phyloP scores from a whole-genome alignment of 495 filamentous ascomycete genomes.

The Podospora anserina region DNA sequence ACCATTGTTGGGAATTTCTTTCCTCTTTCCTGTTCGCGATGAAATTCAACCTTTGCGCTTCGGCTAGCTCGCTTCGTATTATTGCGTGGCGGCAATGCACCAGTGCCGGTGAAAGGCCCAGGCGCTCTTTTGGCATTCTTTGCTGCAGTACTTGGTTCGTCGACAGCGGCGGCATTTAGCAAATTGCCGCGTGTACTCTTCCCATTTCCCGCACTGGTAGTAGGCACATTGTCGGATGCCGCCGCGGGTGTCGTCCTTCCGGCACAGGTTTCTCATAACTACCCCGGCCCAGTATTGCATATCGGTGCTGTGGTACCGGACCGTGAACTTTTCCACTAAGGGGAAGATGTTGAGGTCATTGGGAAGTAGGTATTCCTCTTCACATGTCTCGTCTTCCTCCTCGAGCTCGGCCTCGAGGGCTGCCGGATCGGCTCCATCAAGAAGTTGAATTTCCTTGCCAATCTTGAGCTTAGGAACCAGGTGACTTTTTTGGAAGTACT shows the following conservation, averaged over 20 bases:
- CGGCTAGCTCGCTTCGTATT: constrained; percentile 14
- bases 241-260: constrained; percentile 90
- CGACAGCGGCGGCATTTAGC: constrained; percentile 96
- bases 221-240: constrained; percentile 96
- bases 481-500: constrained; percentile 93
- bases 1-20: constrained; percentile 18
- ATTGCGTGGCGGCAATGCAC: constrained; percentile 75
- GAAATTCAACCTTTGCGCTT: neutral
- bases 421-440: constrained; percentile 62
- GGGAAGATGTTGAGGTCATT: constrained; percentile 98
- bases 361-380: constrained; percentile 87
- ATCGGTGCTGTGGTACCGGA: constrained; percentile 86
- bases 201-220: constrained; percentile 97
- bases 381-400: constrained; percentile 54
- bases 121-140: constrained; percentile 97
- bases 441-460: constrained; percentile 71
- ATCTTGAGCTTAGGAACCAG: constrained; percentile 91
- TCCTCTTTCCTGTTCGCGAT: neutral
- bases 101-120: constrained; percentile 98
- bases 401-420: constrained; percentile 39
- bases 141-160: constrained; percentile 98
- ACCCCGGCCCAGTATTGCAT: constrained; percentile 99
- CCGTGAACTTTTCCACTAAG: constrained; percentile 95
- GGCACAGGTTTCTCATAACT: constrained; percentile 97
- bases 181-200: constrained; percentile 91